Evolutionary conservation across 2,329 filamentous ascomycete species (phyloP).

Genomic region (Exserohilum rostratum): DNA sequence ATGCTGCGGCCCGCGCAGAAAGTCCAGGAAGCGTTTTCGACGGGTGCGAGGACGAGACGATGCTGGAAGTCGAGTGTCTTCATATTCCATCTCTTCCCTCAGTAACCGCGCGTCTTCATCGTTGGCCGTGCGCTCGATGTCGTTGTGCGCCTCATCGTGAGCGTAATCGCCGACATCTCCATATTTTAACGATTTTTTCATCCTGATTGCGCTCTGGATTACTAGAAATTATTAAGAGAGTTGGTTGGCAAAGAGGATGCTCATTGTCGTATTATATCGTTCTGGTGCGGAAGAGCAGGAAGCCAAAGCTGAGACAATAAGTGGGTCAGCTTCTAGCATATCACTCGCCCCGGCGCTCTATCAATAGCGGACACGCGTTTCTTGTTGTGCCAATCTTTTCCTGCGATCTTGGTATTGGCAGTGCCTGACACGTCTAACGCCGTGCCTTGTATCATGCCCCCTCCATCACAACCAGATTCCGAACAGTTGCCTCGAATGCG

Average conservation of each 20-base stretch:
- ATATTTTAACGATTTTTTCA: conserved; percentile 4
- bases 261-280: not conserved
- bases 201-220: not conserved
- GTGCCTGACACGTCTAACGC: too few species aligned
- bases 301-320: too few species aligned
- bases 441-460: too few species aligned
- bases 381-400: too few species aligned
- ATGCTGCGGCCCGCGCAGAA: conserved; percentile 52
- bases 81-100: conserved; percentile 34
- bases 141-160: conserved; percentile 16
- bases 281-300: too few species aligned
- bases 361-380: too few species aligned
- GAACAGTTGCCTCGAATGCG: too few species aligned
- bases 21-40: conserved; percentile 24
- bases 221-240: not conserved
- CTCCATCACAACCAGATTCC: too few species aligned
- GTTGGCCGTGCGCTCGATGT: conserved; percentile 8
- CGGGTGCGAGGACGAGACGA: conserved; percentile 3
- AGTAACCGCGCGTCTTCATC: conserved; percentile 42
- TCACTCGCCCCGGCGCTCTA: too few species aligned
- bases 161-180: not conserved
- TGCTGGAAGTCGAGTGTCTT: conserved; percentile 18
- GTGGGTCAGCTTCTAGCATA: too few species aligned
- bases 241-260: not conserved
- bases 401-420: too few species aligned